Base-by-base conservation (phyloP, 139 green algal genomes). In the Tetradesmus lagerheimii region DNA sequence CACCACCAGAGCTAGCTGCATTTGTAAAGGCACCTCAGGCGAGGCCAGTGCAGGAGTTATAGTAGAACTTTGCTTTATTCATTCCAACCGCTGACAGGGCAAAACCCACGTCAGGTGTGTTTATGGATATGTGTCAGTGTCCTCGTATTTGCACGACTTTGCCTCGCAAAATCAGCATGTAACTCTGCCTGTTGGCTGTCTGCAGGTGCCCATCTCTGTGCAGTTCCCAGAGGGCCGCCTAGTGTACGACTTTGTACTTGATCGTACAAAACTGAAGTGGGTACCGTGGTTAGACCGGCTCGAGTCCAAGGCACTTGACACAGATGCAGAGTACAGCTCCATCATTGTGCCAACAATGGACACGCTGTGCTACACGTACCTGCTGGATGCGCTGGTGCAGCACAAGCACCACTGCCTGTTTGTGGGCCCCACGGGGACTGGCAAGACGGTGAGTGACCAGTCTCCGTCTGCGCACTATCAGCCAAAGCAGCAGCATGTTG, bases 271-370 rank as follows among this genome's bases (percentile, higher is more conserved):
- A 11, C 62, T 87, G 45, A 93, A 93, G 76, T 97, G 96, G 95
- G 20, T 92, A 0, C 67, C 82, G 15, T 98, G 96, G 96, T 88
- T 97, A 82, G 92, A 97, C n/a, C 96, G 90, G 23, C 64, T 94
- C 3, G 85, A 92, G 27, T 82, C 41, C 8, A 93, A 91, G 71
- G 64, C 90, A 4, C 85, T 95, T 16, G 86, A 93, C 74, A 50
- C 83, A 38, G 94, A 96, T n/a, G 92, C 90, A 8, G 92, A 94
- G 67, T 98, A 97, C 91, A 91, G 92, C 66, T 91, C 86, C 75
- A 97, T 98, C 91, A 94, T 98, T 79, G 92, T 98, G 31, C 93
- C 94, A n/a, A 98, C 96, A 6, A 80, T 96, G 31, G 94, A 96
- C 27, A 43, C 43, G 0, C 35, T 71, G 76, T 92, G 93, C 35